Conservation (phyloP, 352 stramenopile species). For the Peronosclerospora sorghi region DNA sequence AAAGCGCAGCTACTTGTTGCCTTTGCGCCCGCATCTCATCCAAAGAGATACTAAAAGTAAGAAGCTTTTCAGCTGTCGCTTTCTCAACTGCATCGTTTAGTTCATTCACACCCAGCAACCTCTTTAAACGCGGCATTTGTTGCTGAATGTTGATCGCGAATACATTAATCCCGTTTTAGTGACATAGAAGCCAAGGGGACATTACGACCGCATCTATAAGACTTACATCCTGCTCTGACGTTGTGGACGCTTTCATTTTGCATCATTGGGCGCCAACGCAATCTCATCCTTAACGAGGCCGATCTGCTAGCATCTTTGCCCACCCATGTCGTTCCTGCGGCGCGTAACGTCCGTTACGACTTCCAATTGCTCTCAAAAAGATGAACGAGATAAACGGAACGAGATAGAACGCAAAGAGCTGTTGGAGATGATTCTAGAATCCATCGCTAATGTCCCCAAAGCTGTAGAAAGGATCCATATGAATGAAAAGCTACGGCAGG, state of each 20-base stretch:
- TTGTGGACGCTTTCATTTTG: neutral
- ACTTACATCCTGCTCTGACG: neutral
- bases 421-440: constrained; percentile 65
- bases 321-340: constrained; percentile 30
- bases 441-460: constrained; percentile 58
- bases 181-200: constrained; percentile 4
- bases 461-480: constrained; percentile 61
- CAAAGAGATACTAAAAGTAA: constrained; percentile 39
- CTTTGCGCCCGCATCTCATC: constrained; percentile 15
- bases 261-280: neutral
- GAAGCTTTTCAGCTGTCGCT: constrained; percentile 34
- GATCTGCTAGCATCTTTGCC: constrained; percentile 10
- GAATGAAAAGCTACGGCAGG: constrained; percentile 50
- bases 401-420: constrained; percentile 54
- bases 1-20: constrained; percentile 24
- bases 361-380: constrained; percentile 2
- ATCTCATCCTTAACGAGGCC: neutral
- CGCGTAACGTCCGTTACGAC: constrained; percentile 14
- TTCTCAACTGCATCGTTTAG: constrained; percentile 6
- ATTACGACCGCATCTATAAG: neutral
- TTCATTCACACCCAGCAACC: constrained; percentile 12
- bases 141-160: constrained; percentile 5
- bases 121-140: constrained; percentile 34
- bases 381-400: constrained; percentile 38
- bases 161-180: neutral